Evolutionary conservation across 768 basidiomycete species (phyloP).

Genomic region (Mycena polygramma): DNA sequence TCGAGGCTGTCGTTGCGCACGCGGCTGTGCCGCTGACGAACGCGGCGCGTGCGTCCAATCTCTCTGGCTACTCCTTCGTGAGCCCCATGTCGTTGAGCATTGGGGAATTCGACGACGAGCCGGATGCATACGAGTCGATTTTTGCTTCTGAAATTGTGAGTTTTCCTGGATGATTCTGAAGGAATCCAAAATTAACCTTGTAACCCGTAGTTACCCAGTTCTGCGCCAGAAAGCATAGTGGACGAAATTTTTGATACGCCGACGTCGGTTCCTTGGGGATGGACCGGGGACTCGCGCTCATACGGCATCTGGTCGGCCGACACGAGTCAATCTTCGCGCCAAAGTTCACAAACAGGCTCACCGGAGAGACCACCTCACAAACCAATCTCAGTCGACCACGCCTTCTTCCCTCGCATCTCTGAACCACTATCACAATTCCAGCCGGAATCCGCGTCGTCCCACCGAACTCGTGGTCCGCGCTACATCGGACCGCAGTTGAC

Average conservation of each 20-base stretch:
- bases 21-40: not conserved
- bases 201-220: constrained; percentile 15
- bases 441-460: constrained; percentile 1
- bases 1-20: constrained; percentile 6
- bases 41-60: constrained; percentile 44
- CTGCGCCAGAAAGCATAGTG: constrained; percentile 28
- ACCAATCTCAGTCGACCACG: constrained; percentile 19
- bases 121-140: constrained; percentile 45
- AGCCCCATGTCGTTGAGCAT: constrained; percentile 57
- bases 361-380: constrained; percentile 46
- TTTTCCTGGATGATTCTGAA: constrained; percentile 7
- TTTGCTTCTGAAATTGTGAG: constrained; percentile 35
- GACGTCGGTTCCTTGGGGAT: constrained; percentile 27
- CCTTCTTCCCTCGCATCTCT: constrained; percentile 22
- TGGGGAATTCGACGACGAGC: constrained; percentile 50
- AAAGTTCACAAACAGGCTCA: constrained; percentile 44
- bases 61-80: constrained; percentile 59
- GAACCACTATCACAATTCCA: constrained; percentile 1
- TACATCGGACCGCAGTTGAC: constrained; percentile 44
- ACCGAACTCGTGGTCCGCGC: constrained; percentile 25
- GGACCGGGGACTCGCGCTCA: constrained; percentile 32
- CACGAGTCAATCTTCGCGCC: constrained; percentile 42
- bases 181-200: not conserved
- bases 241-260: constrained; percentile 33
- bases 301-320: constrained; percentile 40